Evolutionary conservation across 2,329 filamentous ascomycete species (phyloP).

Genomic region (Cordyceps fumosorosea): DNA sequence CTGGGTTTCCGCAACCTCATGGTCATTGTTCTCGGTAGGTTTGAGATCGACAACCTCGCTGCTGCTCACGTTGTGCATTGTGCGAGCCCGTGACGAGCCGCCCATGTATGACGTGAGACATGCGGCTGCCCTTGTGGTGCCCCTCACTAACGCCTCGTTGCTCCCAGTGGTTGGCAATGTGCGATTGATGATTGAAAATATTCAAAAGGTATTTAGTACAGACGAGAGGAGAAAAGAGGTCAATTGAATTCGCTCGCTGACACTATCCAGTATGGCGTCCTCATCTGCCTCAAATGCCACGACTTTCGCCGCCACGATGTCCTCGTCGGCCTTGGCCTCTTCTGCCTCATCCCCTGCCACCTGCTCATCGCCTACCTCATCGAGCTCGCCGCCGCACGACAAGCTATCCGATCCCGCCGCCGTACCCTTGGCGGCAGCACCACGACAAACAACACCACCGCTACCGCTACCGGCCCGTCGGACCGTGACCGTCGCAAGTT

Average conservation of each 20-base stretch:
- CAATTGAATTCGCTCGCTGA: not conserved
- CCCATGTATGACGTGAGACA: slow-evolving; percentile 8
- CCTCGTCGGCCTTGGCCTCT: slow-evolving; percentile 68
- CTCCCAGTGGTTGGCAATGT: slow-evolving; percentile 79
- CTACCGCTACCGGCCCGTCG: slow-evolving; percentile 32
- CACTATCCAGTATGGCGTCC: slow-evolving; percentile 69
- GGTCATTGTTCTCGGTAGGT: slow-evolving; percentile 77
- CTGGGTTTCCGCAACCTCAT: slow-evolving; percentile 93
- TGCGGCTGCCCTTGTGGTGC: not conserved
- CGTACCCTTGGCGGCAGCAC: slow-evolving; percentile 35
- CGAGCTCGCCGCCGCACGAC: slow-evolving; percentile 73
- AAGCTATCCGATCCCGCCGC: slow-evolving; percentile 63
- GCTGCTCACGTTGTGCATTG: not conserved
- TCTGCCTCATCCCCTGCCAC: slow-evolving; percentile 83
- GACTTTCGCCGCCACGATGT: slow-evolving; percentile 78
- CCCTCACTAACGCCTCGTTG: slow-evolving; percentile 17
- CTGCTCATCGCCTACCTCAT: slow-evolving; percentile 86
- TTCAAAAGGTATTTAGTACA: slow-evolving; percentile 63
- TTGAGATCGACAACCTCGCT: not conserved
- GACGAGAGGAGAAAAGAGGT: not conserved
- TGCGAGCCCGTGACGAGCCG: not conserved
- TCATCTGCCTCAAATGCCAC: slow-evolving; percentile 87
- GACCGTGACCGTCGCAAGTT: slow-evolving; percentile 61
- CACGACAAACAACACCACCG: no score
- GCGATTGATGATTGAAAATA: slow-evolving; percentile 92